Evolutionary conservation across 352 stramenopile species (phyloP).

Genomic region (Pythium oligandrum): DNA sequence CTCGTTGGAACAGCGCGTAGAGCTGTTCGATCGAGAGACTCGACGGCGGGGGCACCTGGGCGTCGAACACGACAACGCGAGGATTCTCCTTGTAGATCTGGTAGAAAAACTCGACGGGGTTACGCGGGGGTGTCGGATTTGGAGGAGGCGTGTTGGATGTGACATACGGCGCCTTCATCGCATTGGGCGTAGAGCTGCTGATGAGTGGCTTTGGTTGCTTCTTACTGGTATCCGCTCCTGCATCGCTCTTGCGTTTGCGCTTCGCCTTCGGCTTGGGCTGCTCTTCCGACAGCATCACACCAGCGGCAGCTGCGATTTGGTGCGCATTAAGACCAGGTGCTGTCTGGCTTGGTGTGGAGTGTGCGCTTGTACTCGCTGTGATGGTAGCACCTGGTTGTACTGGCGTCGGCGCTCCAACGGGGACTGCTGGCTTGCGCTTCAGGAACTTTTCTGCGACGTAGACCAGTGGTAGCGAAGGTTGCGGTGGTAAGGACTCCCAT

Average conservation of each 20-base stretch:
- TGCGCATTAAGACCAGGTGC: too few relatives aligned
- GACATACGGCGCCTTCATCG: slow-evolving; percentile 10
- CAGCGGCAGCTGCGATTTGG: slow-evolving; percentile 4
- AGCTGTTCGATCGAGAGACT: slow-evolving; percentile 18
- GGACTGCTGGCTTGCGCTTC: slow-evolving; percentile 21
- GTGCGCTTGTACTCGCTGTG: too few relatives aligned
- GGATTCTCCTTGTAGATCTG: slow-evolving; percentile 25
- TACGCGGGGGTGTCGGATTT: slow-evolving; percentile 21
- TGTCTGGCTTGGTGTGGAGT: too few relatives aligned
- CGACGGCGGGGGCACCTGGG: too few relatives aligned
- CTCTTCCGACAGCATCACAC: slow-evolving; percentile 11
- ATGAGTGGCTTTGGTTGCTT: slow-evolving; percentile 11
- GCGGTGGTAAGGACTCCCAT: slow-evolving; percentile 38
- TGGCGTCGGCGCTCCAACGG: too few relatives aligned
- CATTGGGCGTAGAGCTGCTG: too few relatives aligned
- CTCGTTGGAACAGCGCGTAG: slow-evolving; percentile 21
- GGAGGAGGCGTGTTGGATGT: slow-evolving; percentile 40
- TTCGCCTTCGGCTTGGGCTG: slow-evolving; percentile 11
- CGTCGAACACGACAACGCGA: background rate
- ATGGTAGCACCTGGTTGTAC: too few relatives aligned
- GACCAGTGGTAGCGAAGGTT: slow-evolving; percentile 37
- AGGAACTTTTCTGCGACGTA: slow-evolving; percentile 63
- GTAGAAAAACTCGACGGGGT: slow-evolving; percentile 39
- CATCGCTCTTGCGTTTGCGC: slow-evolving; percentile 5
- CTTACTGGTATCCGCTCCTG: slow-evolving; percentile 1